Conservation (phyloP, 257 asterid species). For the Handroanthus guayacan region DNA sequence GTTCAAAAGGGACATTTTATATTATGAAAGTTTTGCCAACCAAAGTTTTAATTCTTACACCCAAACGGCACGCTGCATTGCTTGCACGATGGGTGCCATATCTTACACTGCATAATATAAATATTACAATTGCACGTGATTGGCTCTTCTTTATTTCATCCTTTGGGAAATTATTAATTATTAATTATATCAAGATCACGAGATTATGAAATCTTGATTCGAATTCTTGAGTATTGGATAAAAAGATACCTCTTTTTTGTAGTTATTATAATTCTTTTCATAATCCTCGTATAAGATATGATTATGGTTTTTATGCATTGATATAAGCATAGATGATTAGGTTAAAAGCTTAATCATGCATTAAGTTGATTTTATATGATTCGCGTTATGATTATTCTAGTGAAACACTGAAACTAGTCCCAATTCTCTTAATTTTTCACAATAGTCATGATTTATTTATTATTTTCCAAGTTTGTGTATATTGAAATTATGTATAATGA, state of each 20-base stretch:
- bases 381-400: no score
- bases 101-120: background rate
- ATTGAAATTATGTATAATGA: background rate
- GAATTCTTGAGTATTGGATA: background rate
- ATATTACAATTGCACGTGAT: background rate
- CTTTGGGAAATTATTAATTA: background rate
- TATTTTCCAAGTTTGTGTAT: background rate
- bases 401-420: background rate
- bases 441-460: no score
- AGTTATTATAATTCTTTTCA: no score
- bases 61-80: constrained; percentile 35
- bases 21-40: background rate
- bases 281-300: no score
- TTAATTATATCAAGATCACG: background rate
- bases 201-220: background rate
- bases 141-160: background rate
- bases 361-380: background rate
- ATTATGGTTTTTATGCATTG: no score
- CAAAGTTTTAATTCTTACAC: background rate
- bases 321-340: no score
- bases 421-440: background rate
- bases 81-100: constrained; percentile 35
- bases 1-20: constrained; percentile 10
- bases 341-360: no score
- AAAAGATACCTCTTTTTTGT: no score